phyloP scores from a whole-genome alignment of 176 grass and related monocot species.

The Phragmites australis region DNA sequence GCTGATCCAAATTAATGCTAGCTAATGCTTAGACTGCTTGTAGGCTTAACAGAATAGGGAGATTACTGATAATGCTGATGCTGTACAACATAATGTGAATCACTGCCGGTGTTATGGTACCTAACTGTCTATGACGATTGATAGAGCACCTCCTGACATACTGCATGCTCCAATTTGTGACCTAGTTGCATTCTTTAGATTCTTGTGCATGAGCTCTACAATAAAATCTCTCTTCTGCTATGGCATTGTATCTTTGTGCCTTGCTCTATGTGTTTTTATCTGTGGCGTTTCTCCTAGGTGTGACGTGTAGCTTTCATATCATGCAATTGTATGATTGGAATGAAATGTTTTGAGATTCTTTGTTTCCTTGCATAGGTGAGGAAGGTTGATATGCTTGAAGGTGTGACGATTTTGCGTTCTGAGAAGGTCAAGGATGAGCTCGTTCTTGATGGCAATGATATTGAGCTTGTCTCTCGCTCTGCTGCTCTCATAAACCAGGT shows the following conservation, averaged over 20 bases:
- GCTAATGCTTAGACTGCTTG: too few relatives aligned
- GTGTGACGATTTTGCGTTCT: conserved; percentile 68
- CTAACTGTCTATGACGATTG: background rate
- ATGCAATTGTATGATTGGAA: background rate
- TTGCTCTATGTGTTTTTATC: background rate
- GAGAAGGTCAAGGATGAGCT: conserved; percentile 95
- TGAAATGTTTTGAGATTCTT: background rate
- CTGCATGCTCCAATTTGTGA: background rate
- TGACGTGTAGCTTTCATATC: background rate
- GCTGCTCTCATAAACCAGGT: conserved; percentile 80
- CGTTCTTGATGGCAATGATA: conserved; percentile 74
- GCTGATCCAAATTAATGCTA: too few relatives aligned
- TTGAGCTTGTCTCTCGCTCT: conserved; percentile 79
- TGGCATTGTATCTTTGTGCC: background rate
- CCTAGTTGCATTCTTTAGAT: background rate
- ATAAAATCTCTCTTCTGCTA: background rate
- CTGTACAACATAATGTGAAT: background rate
- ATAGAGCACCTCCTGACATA: too few relatives aligned
- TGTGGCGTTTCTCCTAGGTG: background rate
- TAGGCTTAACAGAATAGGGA: background rate
- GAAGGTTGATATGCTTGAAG: conserved; percentile 87
- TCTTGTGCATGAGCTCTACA: background rate
- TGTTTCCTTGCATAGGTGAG: conserved; percentile 42
- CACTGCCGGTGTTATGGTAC: background rate
- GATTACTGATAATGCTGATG: background rate